These are phyloP conservation scores for Dactylellina cionopaga DNA, from an alignment of 2,329 filamentous ascomycete species.

Conservation along the genomic window DNA sequence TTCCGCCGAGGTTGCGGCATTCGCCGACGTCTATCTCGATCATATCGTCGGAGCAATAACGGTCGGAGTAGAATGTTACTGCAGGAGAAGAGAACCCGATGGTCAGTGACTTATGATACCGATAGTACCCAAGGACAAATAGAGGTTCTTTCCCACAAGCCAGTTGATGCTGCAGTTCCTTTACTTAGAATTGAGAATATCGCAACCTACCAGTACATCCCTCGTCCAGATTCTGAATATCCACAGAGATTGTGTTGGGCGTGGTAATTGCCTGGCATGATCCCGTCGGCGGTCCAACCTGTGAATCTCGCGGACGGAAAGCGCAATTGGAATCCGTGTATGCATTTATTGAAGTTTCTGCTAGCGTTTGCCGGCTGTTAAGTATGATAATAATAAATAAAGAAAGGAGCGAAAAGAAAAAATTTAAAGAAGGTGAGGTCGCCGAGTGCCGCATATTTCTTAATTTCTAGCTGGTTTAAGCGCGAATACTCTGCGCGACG, in stretches of 20 bases:
- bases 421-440: not conserved
- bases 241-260: conserved; percentile 28
- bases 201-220: conserved; percentile 32
- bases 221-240: conserved; percentile 19
- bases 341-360: conserved; percentile 14
- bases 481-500: not conserved
- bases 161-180: too few species aligned
- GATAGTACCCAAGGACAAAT: too few species aligned
- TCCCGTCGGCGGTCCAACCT: conserved; percentile 16
- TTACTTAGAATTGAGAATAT: not conserved
- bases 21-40: conserved; percentile 31
- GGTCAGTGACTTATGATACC: not conserved
- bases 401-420: not conserved
- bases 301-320: conserved; percentile 10
- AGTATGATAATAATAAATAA: not conserved
- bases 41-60: conserved; percentile 24
- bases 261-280: conserved; percentile 23
- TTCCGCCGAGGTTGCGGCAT: conserved; percentile 22
- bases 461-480: not conserved
- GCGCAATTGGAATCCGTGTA: conserved; percentile 31
- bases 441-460: not conserved
- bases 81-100: too few species aligned
- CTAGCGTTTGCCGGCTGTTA: not conserved
- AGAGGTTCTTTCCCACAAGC: too few species aligned
- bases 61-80: conserved; percentile 43